Percentiles rank a stretch among this genome's conserved stretches.
phyloP scores from a whole-genome alignment of 179 eudicot species.

The Heliamphora pulchella region DNA sequence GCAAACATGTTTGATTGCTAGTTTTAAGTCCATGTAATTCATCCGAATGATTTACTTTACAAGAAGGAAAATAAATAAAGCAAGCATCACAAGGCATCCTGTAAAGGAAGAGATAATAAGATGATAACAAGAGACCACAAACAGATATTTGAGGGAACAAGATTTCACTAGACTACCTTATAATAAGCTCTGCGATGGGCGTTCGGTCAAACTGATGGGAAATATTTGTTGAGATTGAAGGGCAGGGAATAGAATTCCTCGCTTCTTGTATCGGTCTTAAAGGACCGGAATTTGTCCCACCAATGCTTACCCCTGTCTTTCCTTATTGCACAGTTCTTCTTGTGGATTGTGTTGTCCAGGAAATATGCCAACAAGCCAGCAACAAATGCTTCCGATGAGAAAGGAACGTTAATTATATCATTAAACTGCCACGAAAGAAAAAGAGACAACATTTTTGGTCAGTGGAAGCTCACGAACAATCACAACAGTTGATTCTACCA shows the following conservation, averaged over 20 bases:
- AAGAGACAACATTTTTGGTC: not conserved
- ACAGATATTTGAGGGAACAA: too few relatives aligned
- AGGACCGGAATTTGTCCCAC: conserved; percentile 72
- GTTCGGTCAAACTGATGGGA: conserved; percentile 68
- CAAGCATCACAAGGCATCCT: too few relatives aligned
- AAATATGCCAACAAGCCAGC: conserved; percentile 63
- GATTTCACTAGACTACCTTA: not conserved
- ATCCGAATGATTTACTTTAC: too few relatives aligned
- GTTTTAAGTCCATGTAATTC: too few relatives aligned
- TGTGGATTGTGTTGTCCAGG: conserved; percentile 55
- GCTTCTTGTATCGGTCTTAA: conserved; percentile 61
- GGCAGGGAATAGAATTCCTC: conserved; percentile 85
- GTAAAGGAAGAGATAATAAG: too few relatives aligned
- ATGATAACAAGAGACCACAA: too few relatives aligned
- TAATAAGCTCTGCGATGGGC: not conserved
- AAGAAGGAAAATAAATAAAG: too few relatives aligned
- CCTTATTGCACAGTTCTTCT: conserved; percentile 39
- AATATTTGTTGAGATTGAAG: conserved; percentile 74
- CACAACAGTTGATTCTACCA: not conserved
- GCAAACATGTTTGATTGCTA: too few relatives aligned
- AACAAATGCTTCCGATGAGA: conserved; percentile 78
- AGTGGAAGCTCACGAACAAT: not conserved
- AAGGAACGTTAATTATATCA: conserved; percentile 74
- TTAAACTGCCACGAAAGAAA: conserved; percentile 45
- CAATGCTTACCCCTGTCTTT: conserved; percentile 68